These are phyloP conservation scores for Microdochium bolleyi DNA, from an alignment of 2,329 filamentous ascomycete species.

Conservation along the genomic window DNA sequence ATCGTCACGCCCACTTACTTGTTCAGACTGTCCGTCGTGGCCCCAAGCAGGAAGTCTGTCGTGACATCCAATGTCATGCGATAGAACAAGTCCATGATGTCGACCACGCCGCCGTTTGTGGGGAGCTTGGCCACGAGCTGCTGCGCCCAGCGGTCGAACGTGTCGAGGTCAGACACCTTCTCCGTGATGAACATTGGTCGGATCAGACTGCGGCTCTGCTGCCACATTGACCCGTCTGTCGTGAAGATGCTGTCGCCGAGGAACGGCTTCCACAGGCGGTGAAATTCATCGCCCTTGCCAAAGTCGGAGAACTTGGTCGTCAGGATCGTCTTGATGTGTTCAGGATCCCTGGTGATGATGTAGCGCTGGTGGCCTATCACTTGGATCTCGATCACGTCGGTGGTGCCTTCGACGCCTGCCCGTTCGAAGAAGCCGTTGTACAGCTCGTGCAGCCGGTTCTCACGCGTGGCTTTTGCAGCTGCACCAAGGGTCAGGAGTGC, in stretches of 20 bases:
- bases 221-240: conserved; percentile 43
- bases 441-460: conserved; percentile 22
- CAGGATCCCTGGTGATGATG: conserved; percentile 42
- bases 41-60: conserved; percentile 61
- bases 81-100: conserved; percentile 57
- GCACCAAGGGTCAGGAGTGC: conserved; percentile 13
- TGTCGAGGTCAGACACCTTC: conserved; percentile 38
- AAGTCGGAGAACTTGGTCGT: conserved; percentile 50
- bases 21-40: conserved; percentile 39
- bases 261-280: conserved; percentile 33
- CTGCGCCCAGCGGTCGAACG: conserved; percentile 52
- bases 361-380: conserved; percentile 23
- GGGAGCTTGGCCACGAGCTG: conserved; percentile 53
- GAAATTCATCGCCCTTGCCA: conserved; percentile 34
- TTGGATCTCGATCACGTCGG: conserved; percentile 27
- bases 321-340: conserved; percentile 49
- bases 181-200: conserved; percentile 44
- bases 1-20: conserved; percentile 18
- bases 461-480: conserved; percentile 17
- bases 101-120: conserved; percentile 41
- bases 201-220: conserved; percentile 42
- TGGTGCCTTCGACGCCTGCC: conserved; percentile 20
- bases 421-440: conserved; percentile 19
- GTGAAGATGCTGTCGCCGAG: conserved; percentile 50
- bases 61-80: conserved; percentile 58